These are phyloP conservation scores for Capsicum rhomboideum DNA, from an alignment of 257 asterid species.

Conservation along the genomic window DNA sequence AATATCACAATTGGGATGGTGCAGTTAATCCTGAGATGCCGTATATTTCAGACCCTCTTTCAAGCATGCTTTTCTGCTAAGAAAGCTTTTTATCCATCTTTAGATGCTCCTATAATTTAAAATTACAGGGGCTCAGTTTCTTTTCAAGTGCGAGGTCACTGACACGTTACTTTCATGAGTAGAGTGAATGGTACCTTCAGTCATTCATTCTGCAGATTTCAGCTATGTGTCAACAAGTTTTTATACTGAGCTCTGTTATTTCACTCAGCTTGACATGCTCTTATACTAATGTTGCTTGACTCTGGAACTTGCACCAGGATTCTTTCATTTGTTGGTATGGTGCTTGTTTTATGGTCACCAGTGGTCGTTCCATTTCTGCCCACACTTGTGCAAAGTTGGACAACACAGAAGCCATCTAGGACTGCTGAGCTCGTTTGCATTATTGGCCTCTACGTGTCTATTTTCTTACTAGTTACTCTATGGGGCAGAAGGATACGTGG, in stretches of 20 bases:
- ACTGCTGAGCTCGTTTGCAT: slow-evolving; percentile 70
- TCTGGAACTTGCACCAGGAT: slow-evolving; percentile 42
- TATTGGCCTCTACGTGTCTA: slow-evolving; percentile 66
- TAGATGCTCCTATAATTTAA: not conserved
- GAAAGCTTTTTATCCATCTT: not conserved
- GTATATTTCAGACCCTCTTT: not conserved
- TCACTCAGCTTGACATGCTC: not conserved
- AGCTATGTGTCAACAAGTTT: not conserved
- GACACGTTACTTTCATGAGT: not conserved
- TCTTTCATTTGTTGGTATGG: slow-evolving; percentile 68
- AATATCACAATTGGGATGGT: not conserved
- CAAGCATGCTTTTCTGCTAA: not conserved
- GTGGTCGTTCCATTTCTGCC: slow-evolving; percentile 82
- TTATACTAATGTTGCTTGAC: not conserved
- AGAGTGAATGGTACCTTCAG: not conserved
- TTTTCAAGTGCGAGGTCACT: not conserved
- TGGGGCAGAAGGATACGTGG: slow-evolving; percentile 95
- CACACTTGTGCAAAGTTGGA: slow-evolving; percentile 75
- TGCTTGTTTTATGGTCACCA: slow-evolving; percentile 94
- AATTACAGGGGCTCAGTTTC: not conserved
- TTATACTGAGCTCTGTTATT: not conserved
- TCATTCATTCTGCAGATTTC: not conserved
- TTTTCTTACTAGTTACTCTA: slow-evolving; percentile 51
- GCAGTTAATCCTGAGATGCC: not conserved
- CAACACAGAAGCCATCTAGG: slow-evolving; percentile 43